Percentiles rank a stretch among this genome's conserved stretches.
Evolutionary conservation across 78 protist genomes (phyloP).

Genomic region (Dictyostelium intermedium): DNA sequence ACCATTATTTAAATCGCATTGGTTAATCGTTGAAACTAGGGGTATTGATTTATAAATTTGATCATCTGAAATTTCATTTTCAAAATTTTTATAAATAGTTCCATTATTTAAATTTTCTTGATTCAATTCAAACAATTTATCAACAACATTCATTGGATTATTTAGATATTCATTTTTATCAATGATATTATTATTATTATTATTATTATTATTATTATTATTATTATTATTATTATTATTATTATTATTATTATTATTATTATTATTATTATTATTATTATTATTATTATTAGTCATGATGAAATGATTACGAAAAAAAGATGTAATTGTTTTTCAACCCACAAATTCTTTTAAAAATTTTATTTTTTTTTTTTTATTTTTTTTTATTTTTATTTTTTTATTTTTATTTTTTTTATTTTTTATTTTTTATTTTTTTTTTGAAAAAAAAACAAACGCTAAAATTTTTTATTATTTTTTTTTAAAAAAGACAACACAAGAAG

Average conservation of each 20-base stretch:
- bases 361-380: too few species aligned
- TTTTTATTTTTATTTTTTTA: background rate
- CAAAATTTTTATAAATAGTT: background rate
- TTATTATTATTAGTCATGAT: background rate
- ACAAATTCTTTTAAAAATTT: background rate
- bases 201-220: too few species aligned
- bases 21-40: background rate
- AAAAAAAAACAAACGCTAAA: background rate
- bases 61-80: slow-evolving; percentile 1
- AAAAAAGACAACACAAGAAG: background rate
- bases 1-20: slow-evolving; percentile 21
- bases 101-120: slow-evolving; percentile 4
- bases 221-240: background rate
- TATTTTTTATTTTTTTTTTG: background rate
- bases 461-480: background rate
- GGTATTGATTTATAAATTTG: slow-evolving; percentile 12
- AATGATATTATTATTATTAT: background rate
- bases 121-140: background rate
- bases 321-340: background rate
- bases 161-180: background rate
- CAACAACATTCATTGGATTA: background rate
- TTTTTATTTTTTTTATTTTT: background rate
- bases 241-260: background rate
- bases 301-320: background rate
- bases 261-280: background rate